Base-by-base conservation (phyloP, 2,329 filamentous ascomycete species). In the Harringtonia lauricola region DNA sequence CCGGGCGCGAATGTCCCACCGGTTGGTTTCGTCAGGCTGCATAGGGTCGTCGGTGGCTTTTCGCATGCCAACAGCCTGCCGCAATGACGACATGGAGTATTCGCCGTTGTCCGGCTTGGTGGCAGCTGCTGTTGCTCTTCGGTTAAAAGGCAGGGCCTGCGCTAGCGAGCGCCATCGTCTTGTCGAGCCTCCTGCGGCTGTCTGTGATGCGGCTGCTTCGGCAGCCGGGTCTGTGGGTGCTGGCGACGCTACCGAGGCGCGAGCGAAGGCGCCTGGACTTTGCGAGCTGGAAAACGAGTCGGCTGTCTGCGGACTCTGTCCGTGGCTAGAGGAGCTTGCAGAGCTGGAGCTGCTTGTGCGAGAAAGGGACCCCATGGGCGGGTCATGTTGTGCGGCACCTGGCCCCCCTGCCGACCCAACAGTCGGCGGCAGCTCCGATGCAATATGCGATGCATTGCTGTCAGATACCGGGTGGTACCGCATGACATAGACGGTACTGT, bases 401-500 rank as follows among this genome's bases (percentile, higher is more conserved):
- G 28, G n/a, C 3, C 29, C 22, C 12, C 5, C 26, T 3, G 36
- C 33, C 13, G 36, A 26, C 10, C 19, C 26, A 8, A 13, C 9
- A 12, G 22, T 2, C n/a, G 34, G 22, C 6, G 15, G 36, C 7
- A 54, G 60, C n/a, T 71, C 66, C 7, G 33, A 37, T 3, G 68
- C 67, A 9, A 68, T 67, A 42, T 65, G 64, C 5, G 66, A 64
- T 6, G 66, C 65, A 15, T 66, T 64, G 38, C 43, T 47, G 45
- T 77, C 77, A 2, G 73, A 72, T 8, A 72, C 64, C 12, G 73
- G 66, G 43, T 79, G 75, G 50, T 81, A 81, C 42, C 76, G 67
- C 30, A 81, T 67, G 8, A 75, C 74, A 49, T 82, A 82, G 3
- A 76, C 71, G 1, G 77, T 81, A 56, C 76, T 81, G 36, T 75